A percentile compares a stretch with the other conserved stretches of the same genome.
phyloP scores from a whole-genome alignment of 352 stramenopile genomes.

The Phytopythium mirpurense region DNA sequence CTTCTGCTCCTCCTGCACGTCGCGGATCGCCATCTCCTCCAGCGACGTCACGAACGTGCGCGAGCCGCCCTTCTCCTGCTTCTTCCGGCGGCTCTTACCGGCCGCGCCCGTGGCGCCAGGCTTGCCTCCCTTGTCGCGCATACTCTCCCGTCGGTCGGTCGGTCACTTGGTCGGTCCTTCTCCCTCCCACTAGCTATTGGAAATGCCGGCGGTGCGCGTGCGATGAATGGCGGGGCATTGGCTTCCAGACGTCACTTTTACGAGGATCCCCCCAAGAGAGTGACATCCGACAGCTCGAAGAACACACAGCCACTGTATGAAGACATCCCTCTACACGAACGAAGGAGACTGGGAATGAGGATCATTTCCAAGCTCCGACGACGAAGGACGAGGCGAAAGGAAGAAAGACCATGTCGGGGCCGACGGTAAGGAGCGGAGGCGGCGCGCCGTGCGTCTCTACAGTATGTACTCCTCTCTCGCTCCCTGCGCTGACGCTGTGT shows the following conservation, averaged over 20 bases:
- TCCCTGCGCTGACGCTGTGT: neutral
- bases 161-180: neutral
- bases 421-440: slow-evolving; percentile 18
- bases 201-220: neutral
- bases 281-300: no score
- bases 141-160: no score
- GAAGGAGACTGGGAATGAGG: no score
- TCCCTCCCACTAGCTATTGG: neutral
- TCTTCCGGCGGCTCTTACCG: slow-evolving; percentile 59
- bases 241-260: no score
- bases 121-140: slow-evolving; percentile 65
- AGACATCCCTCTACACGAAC: slow-evolving; percentile 18
- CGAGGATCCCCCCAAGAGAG: no score
- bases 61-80: slow-evolving; percentile 58
- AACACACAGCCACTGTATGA: no score
- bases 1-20: slow-evolving; percentile 72
- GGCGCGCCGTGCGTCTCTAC: no score
- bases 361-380: no score
- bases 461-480: no score
- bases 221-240: slow-evolving; percentile 1
- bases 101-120: slow-evolving; percentile 13
- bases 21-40: slow-evolving; percentile 77
- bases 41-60: slow-evolving; percentile 80
- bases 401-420: slow-evolving; percentile 16
- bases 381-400: no score